Base-by-base conservation (phyloP, 2,329 filamentous ascomycete species). In the Ophiosphaerella herpotricha region DNA sequence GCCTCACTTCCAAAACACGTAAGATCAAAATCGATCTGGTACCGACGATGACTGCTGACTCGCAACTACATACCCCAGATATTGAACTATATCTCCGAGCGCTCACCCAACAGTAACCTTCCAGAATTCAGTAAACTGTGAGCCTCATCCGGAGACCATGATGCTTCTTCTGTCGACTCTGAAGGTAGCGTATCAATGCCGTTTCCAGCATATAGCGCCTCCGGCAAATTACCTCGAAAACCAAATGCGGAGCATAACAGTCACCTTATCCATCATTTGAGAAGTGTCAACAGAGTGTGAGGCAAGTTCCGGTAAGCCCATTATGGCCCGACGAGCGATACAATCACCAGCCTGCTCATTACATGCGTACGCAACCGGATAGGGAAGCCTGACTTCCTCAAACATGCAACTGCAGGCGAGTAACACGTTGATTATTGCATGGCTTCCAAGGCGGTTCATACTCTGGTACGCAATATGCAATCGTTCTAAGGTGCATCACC, bases 1-100 rank as follows among this genome's bases (percentile, higher is more conserved):
- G 44, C 34, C 18, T 39, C 42, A 44, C 43, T 41, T 48, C 46
- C 39, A 24, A 32, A 39, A 48, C 56, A 56, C 50, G 53, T 57
- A 50, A 48, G 43, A 54, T 48, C 48, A 43, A 41, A 35, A 14
- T 34, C 41, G 37, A 54, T 44, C 29, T 32, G 34, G 40, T 35
- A 31, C 7, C 26, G 7, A 29, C 11, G 6, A 11, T 29, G 7
- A 11, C 36, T 48, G 37, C 51, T 54, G 47, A 51, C 50, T 48
- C 48, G 39, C 21, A 31, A 13, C 37, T 35, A 39, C 34, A 32
- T 24, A 39, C 24, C n/a, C 12, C 13, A 11, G 18, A 24, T 21
- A 21, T 21, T 21, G 18, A 23, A 23, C 5, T 29, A 29, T 29
- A 29, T 8, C 11, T 29, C 26, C 26, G 26, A 24, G 14, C n/a